Conservation (phyloP, 2,329 filamentous ascomycete species). For the Sphaerulina vaccinii region DNA sequence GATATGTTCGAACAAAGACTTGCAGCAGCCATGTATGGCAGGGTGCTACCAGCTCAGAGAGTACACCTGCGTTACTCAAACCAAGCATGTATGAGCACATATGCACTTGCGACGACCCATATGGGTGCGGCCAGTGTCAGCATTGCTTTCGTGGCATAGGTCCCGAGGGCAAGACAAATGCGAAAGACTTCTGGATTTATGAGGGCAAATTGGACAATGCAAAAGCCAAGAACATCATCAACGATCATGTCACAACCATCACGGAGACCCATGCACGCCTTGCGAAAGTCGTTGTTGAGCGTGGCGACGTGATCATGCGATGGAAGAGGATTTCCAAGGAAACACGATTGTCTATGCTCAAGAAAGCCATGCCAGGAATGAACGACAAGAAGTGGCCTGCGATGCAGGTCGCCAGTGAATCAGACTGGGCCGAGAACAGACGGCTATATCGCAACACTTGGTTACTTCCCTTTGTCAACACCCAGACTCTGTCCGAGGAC, state of each 20-base stretch:
- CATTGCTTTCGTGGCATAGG: background rate
- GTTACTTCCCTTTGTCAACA: background rate
- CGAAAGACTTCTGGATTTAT: background rate
- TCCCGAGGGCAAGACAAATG: background rate
- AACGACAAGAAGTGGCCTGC: background rate
- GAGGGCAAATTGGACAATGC: background rate
- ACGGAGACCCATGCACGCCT: background rate
- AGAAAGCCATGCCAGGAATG: background rate
- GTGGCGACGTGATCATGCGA: background rate
- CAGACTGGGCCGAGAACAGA: background rate
- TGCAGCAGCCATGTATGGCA: no score
- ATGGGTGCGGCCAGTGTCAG: background rate
- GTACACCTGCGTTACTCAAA: no score
- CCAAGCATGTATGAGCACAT: no score
- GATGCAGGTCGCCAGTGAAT: background rate
- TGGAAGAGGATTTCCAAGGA: background rate
- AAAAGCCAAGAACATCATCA: background rate
- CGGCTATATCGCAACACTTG: background rate
- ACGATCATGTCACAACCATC: background rate
- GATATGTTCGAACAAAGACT: no score
- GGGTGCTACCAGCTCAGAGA: no score
- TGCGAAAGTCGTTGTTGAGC: background rate
- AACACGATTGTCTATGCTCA: background rate
- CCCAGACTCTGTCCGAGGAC: background rate
- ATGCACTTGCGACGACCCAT: background rate